phyloP scores from a whole-genome alignment of 495 filamentous ascomycete species.

The Cercophora newfieldiana region DNA sequence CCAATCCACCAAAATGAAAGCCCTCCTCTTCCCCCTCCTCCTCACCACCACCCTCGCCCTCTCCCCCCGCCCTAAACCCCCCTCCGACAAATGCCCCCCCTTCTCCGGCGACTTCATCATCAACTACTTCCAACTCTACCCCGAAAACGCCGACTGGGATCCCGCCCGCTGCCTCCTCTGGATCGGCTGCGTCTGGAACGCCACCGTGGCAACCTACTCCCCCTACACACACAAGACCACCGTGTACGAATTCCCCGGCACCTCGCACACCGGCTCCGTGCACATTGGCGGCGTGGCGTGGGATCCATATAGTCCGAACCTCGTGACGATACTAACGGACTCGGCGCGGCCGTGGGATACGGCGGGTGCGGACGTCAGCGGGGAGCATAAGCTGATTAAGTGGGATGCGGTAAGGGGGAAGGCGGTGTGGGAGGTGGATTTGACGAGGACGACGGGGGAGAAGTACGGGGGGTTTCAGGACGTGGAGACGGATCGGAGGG shows the following conservation, averaged over 20 bases:
- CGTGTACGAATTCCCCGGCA: constrained; percentile 28
- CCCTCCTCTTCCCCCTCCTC: no score
- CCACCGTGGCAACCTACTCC: constrained; percentile 28
- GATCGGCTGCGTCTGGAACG: constrained; percentile 23
- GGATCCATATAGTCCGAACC: constrained; percentile 20
- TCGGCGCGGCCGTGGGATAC: constrained; percentile 26
- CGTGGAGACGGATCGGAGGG: constrained; percentile 26
- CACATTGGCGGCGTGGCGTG: constrained; percentile 31
- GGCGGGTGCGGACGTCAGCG: constrained; percentile 26
- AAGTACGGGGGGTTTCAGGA: constrained; percentile 31
- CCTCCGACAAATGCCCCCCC: no score
- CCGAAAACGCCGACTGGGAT: constrained; percentile 42
- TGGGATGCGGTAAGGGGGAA: constrained; percentile 15
- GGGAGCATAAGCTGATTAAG: constrained; percentile 30
- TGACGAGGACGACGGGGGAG: constrained; percentile 25
- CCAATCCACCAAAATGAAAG: no score
- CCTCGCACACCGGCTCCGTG: constrained; percentile 25
- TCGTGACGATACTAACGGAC: constrained; percentile 31
- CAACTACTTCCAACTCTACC: constrained; percentile 37
- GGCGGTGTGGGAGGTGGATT: constrained; percentile 29
- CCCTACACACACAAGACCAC: constrained; percentile 28
- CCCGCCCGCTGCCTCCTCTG: constrained; percentile 30
- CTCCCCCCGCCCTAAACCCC: no score
- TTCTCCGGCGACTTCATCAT: constrained; percentile 32
- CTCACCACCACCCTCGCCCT: no score